Base-by-base conservation (phyloP, 2,329 filamentous ascomycete species). In the Aspergillus intermedius region DNA sequence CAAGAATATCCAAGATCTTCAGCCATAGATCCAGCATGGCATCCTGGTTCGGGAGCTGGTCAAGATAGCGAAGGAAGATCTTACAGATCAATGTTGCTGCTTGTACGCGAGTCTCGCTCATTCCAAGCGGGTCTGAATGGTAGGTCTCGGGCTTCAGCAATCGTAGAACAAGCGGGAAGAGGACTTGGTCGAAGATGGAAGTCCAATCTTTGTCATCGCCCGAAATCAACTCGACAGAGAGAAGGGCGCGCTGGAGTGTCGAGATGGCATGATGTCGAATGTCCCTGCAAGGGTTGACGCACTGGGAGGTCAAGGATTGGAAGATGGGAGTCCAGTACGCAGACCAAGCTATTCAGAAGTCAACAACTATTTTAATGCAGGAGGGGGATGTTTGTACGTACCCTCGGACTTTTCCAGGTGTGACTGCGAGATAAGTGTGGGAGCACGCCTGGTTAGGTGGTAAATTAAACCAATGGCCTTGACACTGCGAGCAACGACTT, bases 301-400 rank as follows among this genome's bases (percentile, higher is more conserved):
- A 96, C 70, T 98, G 93, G 4, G 82, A 83, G 3, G 87, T 93
- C 15, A 98, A 74, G 5, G 89, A 87, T 58, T 89, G 83, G 69
- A 98, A 93, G 22, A 98, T 90, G 1, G 91, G 93, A 12, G 91
- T 84, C 93, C 93, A 98, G 67, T 98, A 98, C 7, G 93, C 89
- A 45, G 89, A 90, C 93, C 93, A 98, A 12, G 93, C 93, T 87
- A 54, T 8, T 32, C 34, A 32, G 41, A 21, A 19, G 7, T 39
- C 25, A 3, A 44, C 6, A 39, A 60, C 25, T 21, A 34, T 19
- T 25, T 22, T 34, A 5, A 17, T 10, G 15, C 3, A 17, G 35
- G 1, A 32, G 1, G 47, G 7, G 6, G 10, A 13, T 15, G 12
- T 5, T 32, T 40, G 25, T 40, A 56, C 75, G 52, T 70, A 87